Evolutionary conservation across 257 asterid species (phyloP).

Genomic region (Solanum boliviense): DNA sequence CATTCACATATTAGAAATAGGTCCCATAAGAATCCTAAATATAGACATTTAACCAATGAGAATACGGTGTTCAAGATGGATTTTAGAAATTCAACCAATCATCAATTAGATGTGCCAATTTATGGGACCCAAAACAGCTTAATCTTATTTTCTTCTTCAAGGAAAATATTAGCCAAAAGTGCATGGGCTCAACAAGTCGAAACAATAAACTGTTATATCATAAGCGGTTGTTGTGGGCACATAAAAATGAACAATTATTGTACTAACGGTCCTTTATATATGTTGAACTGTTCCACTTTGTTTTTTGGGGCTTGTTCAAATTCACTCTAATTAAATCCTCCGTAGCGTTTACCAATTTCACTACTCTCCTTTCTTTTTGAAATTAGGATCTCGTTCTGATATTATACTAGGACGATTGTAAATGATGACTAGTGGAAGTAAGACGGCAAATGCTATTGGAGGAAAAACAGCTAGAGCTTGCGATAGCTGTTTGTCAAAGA

Average conservation of each 20-base stretch:
- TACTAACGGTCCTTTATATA: neutral
- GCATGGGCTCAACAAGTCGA: neutral
- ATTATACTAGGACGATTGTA: neutral
- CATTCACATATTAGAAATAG: neutral
- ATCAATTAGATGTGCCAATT: constrained; percentile 12
- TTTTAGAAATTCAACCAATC: constrained; percentile 31
- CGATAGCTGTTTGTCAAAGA: constrained; percentile 48
- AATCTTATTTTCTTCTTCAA: neutral
- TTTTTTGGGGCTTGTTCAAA: neutral
- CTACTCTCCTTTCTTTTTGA: neutral
- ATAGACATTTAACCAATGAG: constrained; percentile 32
- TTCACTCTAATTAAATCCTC: neutral
- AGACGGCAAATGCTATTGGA: constrained; percentile 39
- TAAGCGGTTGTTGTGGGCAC: constrained; percentile 2
- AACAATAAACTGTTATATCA: neutral
- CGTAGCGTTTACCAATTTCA: neutral
- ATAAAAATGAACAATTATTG: neutral
- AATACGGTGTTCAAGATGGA: constrained; percentile 24
- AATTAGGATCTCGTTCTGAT: neutral
- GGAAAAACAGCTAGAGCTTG: constrained; percentile 59
- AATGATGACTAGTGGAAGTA: constrained; percentile 21
- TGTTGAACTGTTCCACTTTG: neutral
- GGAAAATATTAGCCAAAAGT: constrained; percentile 9
- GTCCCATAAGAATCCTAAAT: constrained; percentile 39
- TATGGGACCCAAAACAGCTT: constrained; percentile 16